Evolutionary conservation across 129 eudicot species (phyloP), one percentile per base, ranked within the genome.

Genomic region (Lactuca saligna): DNA sequence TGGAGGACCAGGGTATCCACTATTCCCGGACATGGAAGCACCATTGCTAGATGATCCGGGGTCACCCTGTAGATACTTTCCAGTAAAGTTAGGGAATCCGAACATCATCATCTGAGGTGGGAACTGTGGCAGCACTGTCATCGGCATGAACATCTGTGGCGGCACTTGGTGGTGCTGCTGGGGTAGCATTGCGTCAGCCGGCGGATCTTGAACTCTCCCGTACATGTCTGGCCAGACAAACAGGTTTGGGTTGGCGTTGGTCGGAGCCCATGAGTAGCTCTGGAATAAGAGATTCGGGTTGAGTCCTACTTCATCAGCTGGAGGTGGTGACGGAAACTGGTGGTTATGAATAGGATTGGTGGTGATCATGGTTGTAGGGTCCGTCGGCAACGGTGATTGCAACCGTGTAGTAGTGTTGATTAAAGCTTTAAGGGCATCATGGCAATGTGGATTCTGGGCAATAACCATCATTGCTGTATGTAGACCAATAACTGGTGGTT

Each of bases 81-180:
- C 63, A 0, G 63, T 41, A 58, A 58, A 31, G 63, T 58, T 58
- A 3, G 63, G 42, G 42, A 32, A 35, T 11, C 63, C 63, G 4
- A 31, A 58, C 63, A 13, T 4, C 42, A 15, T 5, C 63, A 58
- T 58, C 63, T 58, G 63, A 12, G 42, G 42, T 17, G 58, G 58
- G 11, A 54, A 4, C 57, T 51, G 57, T 51, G 57, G 57, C 35
- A 14, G 37, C 61, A 8, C 3, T 56, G 61, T 32, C 61, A 14
- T 56, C 10, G 34, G 61, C 61, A 56, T 25, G 61, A 25, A 25
- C 61, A 56, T 9, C 34, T 56, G 61, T 56, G 62, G 39, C 9
- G 63, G 63, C 8, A n/a, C 63, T 58, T 58, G 63, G 63, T 58
- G 63, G 63, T 32, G 42, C 17, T 58, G 15, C n/a, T 32, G 17